These are phyloP conservation scores for Tubosaeta sp. DNA, from an alignment of 768 basidiomycete species.

Conservation along the genomic window DNA sequence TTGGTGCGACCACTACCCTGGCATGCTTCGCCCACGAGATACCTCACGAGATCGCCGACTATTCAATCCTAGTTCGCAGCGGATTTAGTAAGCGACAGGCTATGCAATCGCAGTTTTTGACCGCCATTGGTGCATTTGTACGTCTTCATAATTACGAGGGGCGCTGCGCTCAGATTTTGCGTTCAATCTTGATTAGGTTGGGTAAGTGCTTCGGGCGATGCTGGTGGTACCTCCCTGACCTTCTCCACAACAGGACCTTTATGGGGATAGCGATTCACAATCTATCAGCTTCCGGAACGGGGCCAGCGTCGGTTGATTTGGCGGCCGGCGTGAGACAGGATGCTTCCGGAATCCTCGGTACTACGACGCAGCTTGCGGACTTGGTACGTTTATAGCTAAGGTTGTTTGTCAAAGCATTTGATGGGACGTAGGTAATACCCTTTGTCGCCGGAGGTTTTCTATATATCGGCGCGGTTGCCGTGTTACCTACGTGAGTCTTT, in stretches of 20 bases:
- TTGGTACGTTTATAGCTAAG: slow-evolving; percentile 50
- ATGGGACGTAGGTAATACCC: slow-evolving; percentile 64
- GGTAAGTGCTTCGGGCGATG: slow-evolving; percentile 18
- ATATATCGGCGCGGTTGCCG: slow-evolving; percentile 91
- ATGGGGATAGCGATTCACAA: slow-evolving; percentile 85
- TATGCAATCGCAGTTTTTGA: slow-evolving; percentile 91
- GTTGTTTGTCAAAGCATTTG: slow-evolving; percentile 11
- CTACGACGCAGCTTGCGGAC: slow-evolving; percentile 74
- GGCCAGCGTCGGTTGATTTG: slow-evolving; percentile 49
- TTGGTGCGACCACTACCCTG: slow-evolving; percentile 91
- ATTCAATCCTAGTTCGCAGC: slow-evolving; percentile 86
- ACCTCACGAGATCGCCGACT: slow-evolving; percentile 96
- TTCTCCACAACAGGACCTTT: slow-evolving; percentile 54
- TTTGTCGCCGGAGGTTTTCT: slow-evolving; percentile 90
- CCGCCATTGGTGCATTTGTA: slow-evolving; percentile 90
- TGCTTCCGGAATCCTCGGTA: slow-evolving; percentile 77
- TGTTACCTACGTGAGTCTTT: slow-evolving; percentile 75
- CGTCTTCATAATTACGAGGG: slow-evolving; percentile 17
- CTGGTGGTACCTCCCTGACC: slow-evolving; percentile 3
- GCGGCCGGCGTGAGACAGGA: slow-evolving; percentile 74
- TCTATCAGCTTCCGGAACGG: slow-evolving; percentile 50
- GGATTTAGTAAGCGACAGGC: slow-evolving; percentile 90
- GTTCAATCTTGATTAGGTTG: slow-evolving; percentile 31
- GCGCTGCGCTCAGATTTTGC: slow-evolving; percentile 13
- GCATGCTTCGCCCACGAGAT: slow-evolving; percentile 96